Base-by-base conservation (phyloP, 2,329 filamentous ascomycete genomes). In the Fusarium sp. region DNA sequence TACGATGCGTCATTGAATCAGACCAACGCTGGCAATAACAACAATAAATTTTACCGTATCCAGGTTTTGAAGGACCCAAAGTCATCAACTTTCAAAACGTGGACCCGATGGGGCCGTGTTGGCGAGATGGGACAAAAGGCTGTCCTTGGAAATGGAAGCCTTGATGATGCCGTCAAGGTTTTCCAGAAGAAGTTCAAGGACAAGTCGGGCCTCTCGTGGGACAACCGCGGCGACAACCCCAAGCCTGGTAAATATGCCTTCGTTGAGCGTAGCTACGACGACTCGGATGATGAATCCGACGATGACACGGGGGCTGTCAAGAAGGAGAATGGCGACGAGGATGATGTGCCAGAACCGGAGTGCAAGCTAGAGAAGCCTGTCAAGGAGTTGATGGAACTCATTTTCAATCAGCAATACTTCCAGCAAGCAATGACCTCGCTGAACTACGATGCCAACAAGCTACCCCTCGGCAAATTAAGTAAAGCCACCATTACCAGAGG, bases 31-130 rank as follows among this genome's bases (percentile, higher is more conserved):
- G 81, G 83, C 1, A 79, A 85, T 48, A 96, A 95, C 76, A 91
- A 92, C 79, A 95, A 96, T 79, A 96, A 96, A 71, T 95, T 94
- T 77, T 95, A 94, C 75, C 87, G 88, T 28, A 78, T 94, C 28
- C 92, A 95, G 82, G 82, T 92, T 7, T 74, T 88, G 25, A 79
- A 80, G 19, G 80, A 81, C 39, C 70, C 72, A 23, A 65, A 70
- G 16, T 75, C 79, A 5, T 65, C 79, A 12, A 64, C 60, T 11
- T 92, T 84, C 77, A 81, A 83, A 44, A 89, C 88, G 0, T 95
- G 91, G 91, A 93, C 90, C 4, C 86, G 92, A 59, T 97, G 92
- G 92, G 93, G 93, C 23, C 88, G 93, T 23, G 93, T 97, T 23
- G 88, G 89, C 9, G 88, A 90, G 58, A 74, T 70, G 13, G 89